phyloP scores from a whole-genome alignment of 1,139 yeast species.

The Candida dubliniensis region DNA sequence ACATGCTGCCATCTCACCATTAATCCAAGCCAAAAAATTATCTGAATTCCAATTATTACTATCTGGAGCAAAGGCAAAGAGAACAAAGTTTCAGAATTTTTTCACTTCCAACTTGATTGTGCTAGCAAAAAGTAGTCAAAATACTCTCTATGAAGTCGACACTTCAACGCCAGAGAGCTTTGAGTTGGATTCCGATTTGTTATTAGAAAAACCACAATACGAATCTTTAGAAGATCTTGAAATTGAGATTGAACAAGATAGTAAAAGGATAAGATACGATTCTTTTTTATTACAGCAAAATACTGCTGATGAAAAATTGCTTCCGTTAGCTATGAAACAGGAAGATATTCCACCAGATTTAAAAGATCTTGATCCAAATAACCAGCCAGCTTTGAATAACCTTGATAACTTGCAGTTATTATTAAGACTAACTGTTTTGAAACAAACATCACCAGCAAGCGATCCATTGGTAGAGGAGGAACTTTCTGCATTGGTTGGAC shows the following conservation, averaged over 20 bases:
- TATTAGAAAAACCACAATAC: conserved; percentile 72
- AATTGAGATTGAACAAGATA: conserved; percentile 26
- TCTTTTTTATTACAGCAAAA: conserved; percentile 22
- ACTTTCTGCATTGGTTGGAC: conserved; percentile 66
- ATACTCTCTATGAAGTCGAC: conserved; percentile 23
- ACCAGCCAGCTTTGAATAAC: conserved; percentile 72
- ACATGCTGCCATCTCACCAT: conserved; percentile 52
- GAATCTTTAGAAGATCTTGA: conserved; percentile 59
- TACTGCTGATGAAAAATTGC: conserved; percentile 35
- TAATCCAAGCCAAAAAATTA: conserved; percentile 52
- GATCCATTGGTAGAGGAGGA: conserved; percentile 80
- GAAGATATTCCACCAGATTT: conserved; percentile 64
- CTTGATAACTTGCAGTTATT: conserved; percentile 73
- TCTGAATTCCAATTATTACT: conserved; percentile 65
- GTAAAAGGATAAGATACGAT: conserved; percentile 48
- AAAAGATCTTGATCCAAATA: conserved; percentile 68
- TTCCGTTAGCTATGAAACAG: conserved; percentile 62
- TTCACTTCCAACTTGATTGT: conserved; percentile 76
- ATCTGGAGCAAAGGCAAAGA: conserved; percentile 86
- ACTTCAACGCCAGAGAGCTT: conserved; percentile 50
- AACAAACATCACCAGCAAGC: conserved; percentile 71
- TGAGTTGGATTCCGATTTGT: conserved; percentile 71
- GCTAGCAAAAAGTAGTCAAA: conserved; percentile 60
- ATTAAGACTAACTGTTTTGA: conserved; percentile 62
- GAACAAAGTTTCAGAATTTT: conserved; percentile 78